phyloP scores from a whole-genome alignment of 805 yeast genomes.

The Candida vartiovaarae region DNA sequence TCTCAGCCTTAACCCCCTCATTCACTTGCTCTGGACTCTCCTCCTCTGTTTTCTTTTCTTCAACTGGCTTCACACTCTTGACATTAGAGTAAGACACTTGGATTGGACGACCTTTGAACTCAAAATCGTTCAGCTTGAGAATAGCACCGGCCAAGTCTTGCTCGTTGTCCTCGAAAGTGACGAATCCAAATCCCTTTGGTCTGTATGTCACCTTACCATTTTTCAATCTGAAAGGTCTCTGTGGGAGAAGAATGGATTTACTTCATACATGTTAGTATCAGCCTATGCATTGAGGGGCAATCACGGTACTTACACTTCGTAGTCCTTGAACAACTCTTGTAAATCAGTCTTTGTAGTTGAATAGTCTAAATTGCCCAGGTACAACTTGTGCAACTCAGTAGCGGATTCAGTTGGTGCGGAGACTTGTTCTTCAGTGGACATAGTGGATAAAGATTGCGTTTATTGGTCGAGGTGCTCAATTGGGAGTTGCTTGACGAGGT shows the following conservation, averaged over 20 bases:
- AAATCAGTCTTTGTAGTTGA: constrained; percentile 50
- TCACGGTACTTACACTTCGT: constrained; percentile 23
- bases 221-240: constrained; percentile 38
- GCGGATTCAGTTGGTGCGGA: constrained; percentile 2
- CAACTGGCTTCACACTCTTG: constrained; percentile 9
- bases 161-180: constrained; percentile 36
- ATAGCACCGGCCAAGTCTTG: constrained; percentile 39
- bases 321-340: constrained; percentile 42
- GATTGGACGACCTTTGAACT: constrained; percentile 40
- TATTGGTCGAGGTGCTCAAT: too few relatives aligned
- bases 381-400: constrained; percentile 38
- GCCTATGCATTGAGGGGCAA: not conserved
- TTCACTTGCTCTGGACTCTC: not conserved
- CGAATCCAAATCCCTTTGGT: constrained; percentile 54
- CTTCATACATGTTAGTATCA: not conserved
- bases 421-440: not conserved
- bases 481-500: too few relatives aligned
- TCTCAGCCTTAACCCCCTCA: constrained; percentile 11
- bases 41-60: not conserved
- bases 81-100: constrained; percentile 49
- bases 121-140: constrained; percentile 33
- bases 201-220: constrained; percentile 31
- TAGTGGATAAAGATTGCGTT: not conserved
- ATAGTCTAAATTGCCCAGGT: constrained; percentile 60
- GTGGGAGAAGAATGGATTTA: constrained; percentile 1